Evolutionary conservation across 1,284 basidiomycete genomes (phyloP).

Genomic region (Ceratobasidium sp.): DNA sequence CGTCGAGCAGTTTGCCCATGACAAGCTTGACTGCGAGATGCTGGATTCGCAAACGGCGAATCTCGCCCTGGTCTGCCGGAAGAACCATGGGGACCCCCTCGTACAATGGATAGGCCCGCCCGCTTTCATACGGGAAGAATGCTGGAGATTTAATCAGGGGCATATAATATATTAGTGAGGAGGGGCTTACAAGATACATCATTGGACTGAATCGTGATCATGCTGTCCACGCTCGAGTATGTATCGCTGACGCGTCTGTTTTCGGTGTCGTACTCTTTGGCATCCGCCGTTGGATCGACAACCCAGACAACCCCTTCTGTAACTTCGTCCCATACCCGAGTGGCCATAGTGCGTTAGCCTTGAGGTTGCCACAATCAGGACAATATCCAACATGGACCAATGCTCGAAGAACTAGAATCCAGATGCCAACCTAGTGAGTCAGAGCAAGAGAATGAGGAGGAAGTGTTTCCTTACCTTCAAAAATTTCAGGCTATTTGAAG

Average conservation of each 20-base stretch:
- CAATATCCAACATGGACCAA: too few relatives aligned
- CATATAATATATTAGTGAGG: not conserved
- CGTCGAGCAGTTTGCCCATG: constrained; percentile 12
- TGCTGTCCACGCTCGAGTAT: not conserved
- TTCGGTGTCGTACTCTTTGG: not conserved
- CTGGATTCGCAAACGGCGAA: constrained; percentile 29
- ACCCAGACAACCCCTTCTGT: constrained; percentile 5
- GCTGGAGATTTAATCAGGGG: constrained; percentile 6
- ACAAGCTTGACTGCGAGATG: constrained; percentile 40
- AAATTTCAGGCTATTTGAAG: too few relatives aligned
- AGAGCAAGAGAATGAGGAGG: too few relatives aligned
- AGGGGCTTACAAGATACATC: not conserved
- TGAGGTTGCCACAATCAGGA: too few relatives aligned
- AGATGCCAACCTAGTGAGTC: too few relatives aligned
- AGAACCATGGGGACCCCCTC: constrained; percentile 38
- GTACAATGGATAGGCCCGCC: constrained; percentile 35
- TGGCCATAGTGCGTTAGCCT: too few relatives aligned
- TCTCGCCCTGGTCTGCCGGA: constrained; percentile 36
- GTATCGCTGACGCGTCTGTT: not conserved
- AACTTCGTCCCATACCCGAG: not conserved
- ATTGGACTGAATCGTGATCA: not conserved
- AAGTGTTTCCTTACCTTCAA: too few relatives aligned
- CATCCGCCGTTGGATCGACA: not conserved
- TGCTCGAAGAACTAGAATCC: not conserved
- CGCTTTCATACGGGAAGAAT: constrained; percentile 38